Percentiles rank a stretch among this genome's conserved stretches.
Conservation (phyloP, 371 early-diverging fungal genomes). For the Circinella minor region DNA sequence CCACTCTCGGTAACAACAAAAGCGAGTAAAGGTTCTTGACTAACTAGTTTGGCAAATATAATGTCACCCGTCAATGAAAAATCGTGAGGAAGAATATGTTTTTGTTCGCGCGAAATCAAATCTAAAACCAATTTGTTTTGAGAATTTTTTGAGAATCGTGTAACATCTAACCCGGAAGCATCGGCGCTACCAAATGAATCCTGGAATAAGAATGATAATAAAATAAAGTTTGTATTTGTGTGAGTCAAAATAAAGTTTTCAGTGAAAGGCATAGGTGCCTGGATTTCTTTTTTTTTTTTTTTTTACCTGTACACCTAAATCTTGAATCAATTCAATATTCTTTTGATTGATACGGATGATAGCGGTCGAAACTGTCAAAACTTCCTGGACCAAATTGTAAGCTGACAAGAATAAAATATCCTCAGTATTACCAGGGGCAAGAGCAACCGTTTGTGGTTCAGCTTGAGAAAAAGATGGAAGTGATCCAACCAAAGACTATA, state of each 20-base stretch:
- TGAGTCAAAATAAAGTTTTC: neutral
- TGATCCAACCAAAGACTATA: conserved; percentile 19
- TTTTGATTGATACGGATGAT: conserved; percentile 24
- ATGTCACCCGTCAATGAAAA: conserved; percentile 49
- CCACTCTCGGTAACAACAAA: conserved; percentile 61
- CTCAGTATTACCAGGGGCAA: neutral
- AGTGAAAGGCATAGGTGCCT: neutral
- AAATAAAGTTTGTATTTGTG: neutral
- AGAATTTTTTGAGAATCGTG: conserved; percentile 13
- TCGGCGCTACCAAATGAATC: conserved; percentile 27
- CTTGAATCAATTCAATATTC: conserved; percentile 17
- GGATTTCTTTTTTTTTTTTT: too few species aligned
- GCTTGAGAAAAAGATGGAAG: conserved; percentile 16
- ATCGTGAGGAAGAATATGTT: conserved; percentile 27
- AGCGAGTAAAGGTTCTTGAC: conserved; percentile 25
- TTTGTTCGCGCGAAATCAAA: conserved; percentile 3
- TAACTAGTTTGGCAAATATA: conserved; percentile 28
- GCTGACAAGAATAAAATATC: conserved; percentile 5
- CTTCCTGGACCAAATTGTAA: conserved; percentile 14
- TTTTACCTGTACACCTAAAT: conserved; percentile 34
- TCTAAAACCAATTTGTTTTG: conserved; percentile 16
- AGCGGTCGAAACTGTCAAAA: conserved; percentile 20
- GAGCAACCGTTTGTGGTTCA: conserved; percentile 11
- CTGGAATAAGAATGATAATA: too few species aligned
- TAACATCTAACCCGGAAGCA: conserved; percentile 15